phyloP scores from a whole-genome alignment of 2,329 filamentous ascomycete species.

The Paecilomyces fulvus region DNA sequence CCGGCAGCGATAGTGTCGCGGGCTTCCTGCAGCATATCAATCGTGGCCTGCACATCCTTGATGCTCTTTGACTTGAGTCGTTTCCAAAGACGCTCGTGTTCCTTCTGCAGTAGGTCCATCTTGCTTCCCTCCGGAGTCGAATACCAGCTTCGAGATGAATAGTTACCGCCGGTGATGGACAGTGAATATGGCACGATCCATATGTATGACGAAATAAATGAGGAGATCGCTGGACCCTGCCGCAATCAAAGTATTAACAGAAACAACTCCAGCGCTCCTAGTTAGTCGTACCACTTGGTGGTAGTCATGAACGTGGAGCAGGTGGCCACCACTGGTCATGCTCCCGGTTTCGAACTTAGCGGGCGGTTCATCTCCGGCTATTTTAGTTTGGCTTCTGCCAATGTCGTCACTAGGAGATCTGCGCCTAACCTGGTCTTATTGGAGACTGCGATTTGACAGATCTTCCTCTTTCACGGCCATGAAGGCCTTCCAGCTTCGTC shows the following conservation, averaged over 20 bases:
- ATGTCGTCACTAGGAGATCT: background rate
- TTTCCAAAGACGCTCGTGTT: conserved; percentile 63
- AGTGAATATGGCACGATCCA: conserved; percentile 10
- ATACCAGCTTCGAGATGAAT: conserved; percentile 14
- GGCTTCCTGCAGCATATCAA: conserved; percentile 66
- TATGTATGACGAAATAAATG: background rate
- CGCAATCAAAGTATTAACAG: background rate
- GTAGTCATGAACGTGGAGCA: background rate
- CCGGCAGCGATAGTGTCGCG: conserved; percentile 65
- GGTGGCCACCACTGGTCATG: background rate
- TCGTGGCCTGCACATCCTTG: conserved; percentile 71
- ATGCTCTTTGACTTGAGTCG: conserved; percentile 62
- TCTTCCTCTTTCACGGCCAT: background rate
- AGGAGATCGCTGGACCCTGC: background rate
- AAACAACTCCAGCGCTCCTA: background rate
- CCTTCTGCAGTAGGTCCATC: conserved; percentile 62
- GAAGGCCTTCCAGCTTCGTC: background rate
- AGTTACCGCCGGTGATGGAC: conserved; percentile 18
- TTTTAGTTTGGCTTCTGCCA: background rate
- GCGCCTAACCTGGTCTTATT: background rate
- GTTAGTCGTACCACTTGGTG: too few relatives aligned
- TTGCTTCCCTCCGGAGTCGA: conserved; percentile 7
- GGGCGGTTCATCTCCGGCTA: background rate
- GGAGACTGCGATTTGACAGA: background rate
- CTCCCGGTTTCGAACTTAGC: background rate